These are phyloP conservation scores for Davidsoniella australis DNA, from an alignment of 2,329 filamentous ascomycete genomes.

Conservation along the genomic window DNA sequence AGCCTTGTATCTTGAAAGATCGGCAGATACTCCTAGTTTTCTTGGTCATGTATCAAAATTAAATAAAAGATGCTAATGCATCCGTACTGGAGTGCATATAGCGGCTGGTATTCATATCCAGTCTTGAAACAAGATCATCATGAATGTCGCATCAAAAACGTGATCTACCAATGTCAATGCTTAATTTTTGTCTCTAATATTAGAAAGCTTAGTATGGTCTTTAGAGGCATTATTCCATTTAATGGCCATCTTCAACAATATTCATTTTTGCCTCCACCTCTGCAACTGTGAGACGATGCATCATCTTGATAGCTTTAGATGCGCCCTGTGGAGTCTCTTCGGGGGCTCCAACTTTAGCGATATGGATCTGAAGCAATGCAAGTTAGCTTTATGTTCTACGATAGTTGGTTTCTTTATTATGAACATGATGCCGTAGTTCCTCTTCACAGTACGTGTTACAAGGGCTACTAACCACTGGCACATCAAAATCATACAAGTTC, in stretches of 20 bases:
- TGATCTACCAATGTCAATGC: not conserved
- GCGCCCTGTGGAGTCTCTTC: slow-evolving; percentile 37
- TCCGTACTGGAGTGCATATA: not conserved
- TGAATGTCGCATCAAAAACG: not conserved
- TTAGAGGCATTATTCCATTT: no score
- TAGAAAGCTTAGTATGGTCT: not conserved
- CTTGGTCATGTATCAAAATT: not conserved
- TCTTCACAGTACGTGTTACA: not conserved
- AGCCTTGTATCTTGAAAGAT: no score
- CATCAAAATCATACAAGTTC: slow-evolving; percentile 63
- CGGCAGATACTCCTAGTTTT: not conserved
- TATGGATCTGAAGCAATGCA: slow-evolving; percentile 32
- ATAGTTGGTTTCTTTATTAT: not conserved
- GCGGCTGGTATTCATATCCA: not conserved
- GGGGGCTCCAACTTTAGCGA: slow-evolving; percentile 38
- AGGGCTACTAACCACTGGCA: slow-evolving; percentile 48
- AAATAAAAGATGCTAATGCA: not conserved
- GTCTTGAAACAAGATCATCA: not conserved
- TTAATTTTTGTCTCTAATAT: not conserved
- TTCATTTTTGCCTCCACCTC: slow-evolving; percentile 56
- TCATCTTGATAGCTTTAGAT: slow-evolving; percentile 49
- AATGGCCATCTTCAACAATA: slow-evolving; percentile 24
- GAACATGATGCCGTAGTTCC: not conserved
- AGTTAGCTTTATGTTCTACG: not conserved
- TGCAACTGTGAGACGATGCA: slow-evolving; percentile 57